These are phyloP conservation scores for Xylaria sp. DNA, from an alignment of 495 filamentous ascomycete species.

Conservation along the genomic window DNA sequence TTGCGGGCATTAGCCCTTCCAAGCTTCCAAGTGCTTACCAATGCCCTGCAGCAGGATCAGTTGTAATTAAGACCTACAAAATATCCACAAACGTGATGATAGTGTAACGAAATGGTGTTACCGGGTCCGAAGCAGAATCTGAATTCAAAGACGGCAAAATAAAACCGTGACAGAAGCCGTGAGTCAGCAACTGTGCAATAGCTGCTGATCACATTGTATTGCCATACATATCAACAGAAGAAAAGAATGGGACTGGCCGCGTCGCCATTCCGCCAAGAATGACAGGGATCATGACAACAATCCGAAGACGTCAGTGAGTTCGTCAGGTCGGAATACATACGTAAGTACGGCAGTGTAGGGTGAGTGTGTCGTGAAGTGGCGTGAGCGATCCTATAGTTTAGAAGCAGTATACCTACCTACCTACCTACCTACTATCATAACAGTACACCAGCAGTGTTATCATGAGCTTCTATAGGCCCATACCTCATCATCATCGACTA, in stretches of 20 bases:
- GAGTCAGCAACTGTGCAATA: constrained; percentile 15
- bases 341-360: not conserved
- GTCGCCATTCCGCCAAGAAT: constrained; percentile 23
- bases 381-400: not conserved
- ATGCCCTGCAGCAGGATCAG: constrained; percentile 11
- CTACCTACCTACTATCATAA: too few species aligned
- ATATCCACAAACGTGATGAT: not conserved
- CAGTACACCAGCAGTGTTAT: not conserved
- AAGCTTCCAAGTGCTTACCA: constrained; percentile 17
- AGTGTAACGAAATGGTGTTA: not conserved
- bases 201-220: not conserved
- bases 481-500: not conserved
- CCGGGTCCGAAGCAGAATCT: not conserved
- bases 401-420: too few species aligned
- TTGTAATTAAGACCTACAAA: constrained; percentile 2
- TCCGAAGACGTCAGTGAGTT: constrained; percentile 11
- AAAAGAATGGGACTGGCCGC: constrained; percentile 16
- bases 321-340: too few species aligned
- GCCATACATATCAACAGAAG: constrained; percentile 12
- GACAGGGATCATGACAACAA: constrained; percentile 5
- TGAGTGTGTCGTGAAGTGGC: not conserved
- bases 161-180: not conserved
- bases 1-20: not conserved
- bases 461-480: not conserved
- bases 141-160: not conserved